Evolutionary conservation across 1,284 basidiomycete species (phyloP).

Genomic region (Leccinum pallidistipes): DNA sequence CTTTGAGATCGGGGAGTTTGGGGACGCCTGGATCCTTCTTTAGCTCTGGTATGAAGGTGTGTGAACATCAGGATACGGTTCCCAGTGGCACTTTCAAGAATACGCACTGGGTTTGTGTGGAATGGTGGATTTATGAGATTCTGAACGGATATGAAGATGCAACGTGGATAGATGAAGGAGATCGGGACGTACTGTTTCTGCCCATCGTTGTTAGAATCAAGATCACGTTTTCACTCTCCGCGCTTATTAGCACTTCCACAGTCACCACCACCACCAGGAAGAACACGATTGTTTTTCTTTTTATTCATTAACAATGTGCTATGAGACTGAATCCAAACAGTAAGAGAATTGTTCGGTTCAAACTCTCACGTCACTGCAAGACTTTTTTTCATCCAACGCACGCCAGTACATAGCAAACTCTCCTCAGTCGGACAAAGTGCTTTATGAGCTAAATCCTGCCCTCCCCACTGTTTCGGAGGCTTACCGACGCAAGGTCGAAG

Average conservation of each 20-base stretch:
- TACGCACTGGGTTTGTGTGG: slow-evolving; percentile 56
- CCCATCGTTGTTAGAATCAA: slow-evolving; percentile 41
- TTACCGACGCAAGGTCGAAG: no score
- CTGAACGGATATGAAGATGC: slow-evolving; percentile 24
- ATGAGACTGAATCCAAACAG: not conserved
- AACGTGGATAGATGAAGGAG: not conserved
- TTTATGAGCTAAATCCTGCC: no score
- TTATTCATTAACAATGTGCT: no score
- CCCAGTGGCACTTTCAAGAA: not conserved
- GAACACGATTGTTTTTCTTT: not conserved
- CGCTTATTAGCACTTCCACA: not conserved
- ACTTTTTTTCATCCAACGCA: not conserved
- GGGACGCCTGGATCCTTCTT: slow-evolving; percentile 86
- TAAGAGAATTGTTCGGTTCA: not conserved
- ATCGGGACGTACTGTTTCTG: slow-evolving; percentile 50
- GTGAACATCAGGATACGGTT: not conserved
- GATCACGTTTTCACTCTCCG: not conserved
- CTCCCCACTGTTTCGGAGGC: not conserved
- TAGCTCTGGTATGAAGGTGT: slow-evolving; percentile 47
- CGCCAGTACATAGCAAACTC: no score
- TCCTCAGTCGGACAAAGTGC: not conserved
- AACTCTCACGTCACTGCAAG: not conserved
- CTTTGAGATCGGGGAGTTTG: slow-evolving; percentile 68
- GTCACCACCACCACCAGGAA: not conserved
- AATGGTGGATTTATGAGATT: slow-evolving; percentile 46